phyloP scores from a whole-genome alignment of 305 asterid genomes.

The Fraxinus latifolia region DNA sequence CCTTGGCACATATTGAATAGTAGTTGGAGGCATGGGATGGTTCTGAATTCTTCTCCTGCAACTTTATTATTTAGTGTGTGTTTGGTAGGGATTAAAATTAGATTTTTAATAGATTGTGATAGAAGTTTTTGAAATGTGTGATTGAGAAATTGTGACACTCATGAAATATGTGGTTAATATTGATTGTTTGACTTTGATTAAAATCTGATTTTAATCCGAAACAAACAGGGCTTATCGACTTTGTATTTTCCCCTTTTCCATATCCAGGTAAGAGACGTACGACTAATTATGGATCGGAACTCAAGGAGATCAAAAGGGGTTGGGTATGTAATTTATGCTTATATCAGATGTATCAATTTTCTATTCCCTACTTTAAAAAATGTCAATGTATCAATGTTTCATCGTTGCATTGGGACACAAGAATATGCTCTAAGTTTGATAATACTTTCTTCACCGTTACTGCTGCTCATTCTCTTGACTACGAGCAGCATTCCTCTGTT shows the following conservation, averaged over 20 bases:
- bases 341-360: not conserved
- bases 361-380: not conserved
- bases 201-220: too few relatives aligned
- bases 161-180: too few relatives aligned
- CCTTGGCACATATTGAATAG: not conserved
- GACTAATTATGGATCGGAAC: conserved; percentile 92
- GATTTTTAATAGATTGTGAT: too few relatives aligned
- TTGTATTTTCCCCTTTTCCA: not conserved
- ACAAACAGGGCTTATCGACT: not conserved
- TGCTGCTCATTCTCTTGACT: conserved; percentile 6
- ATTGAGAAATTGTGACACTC: too few relatives aligned
- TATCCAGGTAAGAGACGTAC: conserved; percentile 88
- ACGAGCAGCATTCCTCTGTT: not conserved
- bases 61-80: not conserved
- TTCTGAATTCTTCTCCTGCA: not conserved
- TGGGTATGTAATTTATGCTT: conserved; percentile 59
- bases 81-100: too few relatives aligned
- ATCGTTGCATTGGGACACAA: not conserved
- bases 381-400: not conserved
- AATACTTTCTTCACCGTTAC: not conserved
- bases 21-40: not conserved
- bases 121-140: too few relatives aligned
- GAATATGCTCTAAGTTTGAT: not conserved
- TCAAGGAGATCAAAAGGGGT: conserved; percentile 98
- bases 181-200: too few relatives aligned